A percentile compares a stretch with the other conserved stretches of the same genome.
Evolutionary conservation across 75 land plant species (phyloP).

Genomic region (Azolla pinnata): DNA sequence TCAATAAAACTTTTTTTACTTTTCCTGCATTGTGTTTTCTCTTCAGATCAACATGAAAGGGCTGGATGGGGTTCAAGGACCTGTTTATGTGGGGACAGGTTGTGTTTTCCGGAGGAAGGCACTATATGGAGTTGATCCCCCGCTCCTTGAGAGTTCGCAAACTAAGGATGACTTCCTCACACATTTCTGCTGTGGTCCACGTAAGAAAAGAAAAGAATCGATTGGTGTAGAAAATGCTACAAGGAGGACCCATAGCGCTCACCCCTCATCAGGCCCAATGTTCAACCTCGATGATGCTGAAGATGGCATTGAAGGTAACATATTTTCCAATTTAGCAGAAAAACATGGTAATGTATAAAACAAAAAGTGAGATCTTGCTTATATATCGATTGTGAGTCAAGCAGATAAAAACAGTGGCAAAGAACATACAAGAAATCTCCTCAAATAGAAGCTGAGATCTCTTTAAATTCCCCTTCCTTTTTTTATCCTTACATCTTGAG

Average conservation of each 20-base stretch:
- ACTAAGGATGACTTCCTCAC: constrained; percentile 32
- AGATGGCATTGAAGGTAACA: constrained; percentile 68
- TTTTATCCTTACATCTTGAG: no score
- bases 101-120: constrained; percentile 77
- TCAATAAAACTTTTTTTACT: no score
- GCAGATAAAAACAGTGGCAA: no score
- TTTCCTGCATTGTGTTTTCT: not conserved
- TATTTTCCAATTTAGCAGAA: no score
- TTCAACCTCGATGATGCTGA: constrained; percentile 77
- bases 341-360: no score
- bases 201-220: constrained; percentile 50
- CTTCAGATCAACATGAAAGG: constrained; percentile 83
- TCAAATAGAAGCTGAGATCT: no score
- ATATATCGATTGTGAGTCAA: no score
- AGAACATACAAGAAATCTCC: no score
- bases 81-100: constrained; percentile 92
- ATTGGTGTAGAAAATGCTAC: no score
- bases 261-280: constrained; percentile 61
- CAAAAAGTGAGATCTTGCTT: no score
- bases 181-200: constrained; percentile 49
- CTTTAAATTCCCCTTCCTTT: no score
- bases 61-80: constrained; percentile 85
- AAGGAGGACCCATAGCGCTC: no score
- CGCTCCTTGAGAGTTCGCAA: constrained; percentile 49
- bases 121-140: constrained; percentile 81